phyloP scores from a whole-genome alignment of 495 filamentous ascomycete genomes.

The Annulohypoxylon stygium region DNA sequence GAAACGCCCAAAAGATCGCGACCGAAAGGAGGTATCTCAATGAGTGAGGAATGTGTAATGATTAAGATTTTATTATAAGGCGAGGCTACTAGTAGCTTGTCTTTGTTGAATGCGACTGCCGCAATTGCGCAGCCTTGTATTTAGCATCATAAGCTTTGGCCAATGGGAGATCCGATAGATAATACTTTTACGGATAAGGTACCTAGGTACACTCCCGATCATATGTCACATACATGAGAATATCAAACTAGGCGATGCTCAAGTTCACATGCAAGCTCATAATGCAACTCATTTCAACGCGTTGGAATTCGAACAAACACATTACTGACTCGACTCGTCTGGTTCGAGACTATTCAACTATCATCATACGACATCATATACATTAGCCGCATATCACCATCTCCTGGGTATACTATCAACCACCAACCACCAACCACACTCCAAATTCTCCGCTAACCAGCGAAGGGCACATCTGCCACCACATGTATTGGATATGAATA shows the following conservation, averaged over 20 bases:
- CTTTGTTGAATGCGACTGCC: constrained; percentile 34
- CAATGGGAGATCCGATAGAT: constrained; percentile 28
- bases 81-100: constrained; percentile 26
- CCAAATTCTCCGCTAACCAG: constrained; percentile 37
- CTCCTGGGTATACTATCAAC: constrained; percentile 50
- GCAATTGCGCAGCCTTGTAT: constrained; percentile 40
- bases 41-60: not conserved
- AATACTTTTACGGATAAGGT: constrained; percentile 15
- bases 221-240: no score
- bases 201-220: not conserved
- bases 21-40: not conserved
- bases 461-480: constrained; percentile 29
- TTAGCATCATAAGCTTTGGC: constrained; percentile 27
- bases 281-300: constrained; percentile 1
- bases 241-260: not conserved
- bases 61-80: constrained; percentile 14
- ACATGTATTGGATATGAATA: constrained; percentile 42
- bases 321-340: constrained; percentile 19
- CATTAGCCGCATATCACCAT: constrained; percentile 50
- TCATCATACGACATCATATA: constrained; percentile 58
- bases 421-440: constrained; percentile 30
- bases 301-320: constrained; percentile 2
- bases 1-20: not conserved
- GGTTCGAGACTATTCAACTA: constrained; percentile 41
- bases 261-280: not conserved